Conservation (phyloP, 805 yeast species). For the Phaffomyces thermotolerans region DNA sequence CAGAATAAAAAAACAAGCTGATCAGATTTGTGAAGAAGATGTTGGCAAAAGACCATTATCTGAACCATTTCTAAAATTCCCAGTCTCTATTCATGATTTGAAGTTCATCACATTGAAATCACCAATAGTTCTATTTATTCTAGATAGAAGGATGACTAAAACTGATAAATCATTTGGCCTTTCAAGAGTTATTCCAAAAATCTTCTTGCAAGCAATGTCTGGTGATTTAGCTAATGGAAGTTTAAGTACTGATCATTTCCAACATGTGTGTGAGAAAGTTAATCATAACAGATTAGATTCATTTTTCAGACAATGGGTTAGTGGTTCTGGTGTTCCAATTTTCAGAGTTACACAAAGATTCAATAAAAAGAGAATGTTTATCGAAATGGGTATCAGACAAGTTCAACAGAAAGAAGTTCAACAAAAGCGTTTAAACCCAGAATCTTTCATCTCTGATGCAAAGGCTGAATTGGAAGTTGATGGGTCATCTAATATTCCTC, state of each 20-base stretch:
- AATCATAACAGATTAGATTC: slow-evolving; percentile 74
- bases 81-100: slow-evolving; percentile 55
- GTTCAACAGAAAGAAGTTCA: slow-evolving; percentile 61
- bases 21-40: slow-evolving; percentile 64
- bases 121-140: slow-evolving; percentile 74
- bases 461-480: slow-evolving; percentile 11
- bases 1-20: slow-evolving; percentile 56
- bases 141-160: slow-evolving; percentile 91
- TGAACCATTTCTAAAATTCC: slow-evolving; percentile 55
- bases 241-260: slow-evolving; percentile 77
- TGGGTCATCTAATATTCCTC: slow-evolving; percentile 11
- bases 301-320: slow-evolving; percentile 92
- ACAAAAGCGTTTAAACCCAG: slow-evolving; percentile 27
- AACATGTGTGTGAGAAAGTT: slow-evolving; percentile 90
- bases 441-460: slow-evolving; percentile 34
- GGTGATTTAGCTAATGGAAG: slow-evolving; percentile 80
- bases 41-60: slow-evolving; percentile 80
- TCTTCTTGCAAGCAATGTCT: slow-evolving; percentile 91
- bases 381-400: slow-evolving; percentile 92
- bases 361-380: slow-evolving; percentile 87
- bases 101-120: slow-evolving; percentile 71
- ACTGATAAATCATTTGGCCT: slow-evolving; percentile 92
- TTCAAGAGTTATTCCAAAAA: slow-evolving; percentile 83
- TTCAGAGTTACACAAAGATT: slow-evolving; percentile 86
- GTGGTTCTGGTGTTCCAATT: slow-evolving; percentile 81